These are phyloP conservation scores for Salix purpurea DNA, from an alignment of 345 rosid species.

Conservation along the genomic window DNA sequence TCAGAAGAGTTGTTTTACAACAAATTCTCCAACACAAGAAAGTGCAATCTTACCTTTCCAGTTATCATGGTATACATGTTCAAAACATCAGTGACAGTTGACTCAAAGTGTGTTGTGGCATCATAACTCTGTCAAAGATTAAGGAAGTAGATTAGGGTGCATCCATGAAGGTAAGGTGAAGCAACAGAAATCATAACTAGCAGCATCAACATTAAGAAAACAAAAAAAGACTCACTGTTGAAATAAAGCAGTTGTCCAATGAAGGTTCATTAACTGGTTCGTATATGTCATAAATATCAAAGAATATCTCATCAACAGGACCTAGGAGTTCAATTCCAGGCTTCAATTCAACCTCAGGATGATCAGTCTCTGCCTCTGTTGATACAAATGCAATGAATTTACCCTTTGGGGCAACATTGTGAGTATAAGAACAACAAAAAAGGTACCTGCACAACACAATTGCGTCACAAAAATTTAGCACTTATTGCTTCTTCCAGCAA, in stretches of 20 bases:
- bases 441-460: slow-evolving; percentile 57
- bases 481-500: not conserved
- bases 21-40: not conserved
- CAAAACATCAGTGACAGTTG: slow-evolving; percentile 82
- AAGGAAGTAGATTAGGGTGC: slow-evolving; percentile 5
- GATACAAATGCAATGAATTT: slow-evolving; percentile 91
- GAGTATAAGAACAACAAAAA: slow-evolving; percentile 91
- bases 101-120: slow-evolving; percentile 93
- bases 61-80: slow-evolving; percentile 90
- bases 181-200: not conserved
- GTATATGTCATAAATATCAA: slow-evolving; percentile 66
- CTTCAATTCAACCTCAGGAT: slow-evolving; percentile 68
- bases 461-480: not conserved
- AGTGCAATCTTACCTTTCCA: slow-evolving; percentile 64
- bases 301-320: slow-evolving; percentile 83
- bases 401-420: slow-evolving; percentile 94
- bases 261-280: slow-evolving; percentile 81
- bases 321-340: slow-evolving; percentile 84
- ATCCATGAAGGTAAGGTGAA: not conserved
- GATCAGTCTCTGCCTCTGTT: slow-evolving; percentile 85
- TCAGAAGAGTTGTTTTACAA: not conserved
- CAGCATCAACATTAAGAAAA: not conserved
- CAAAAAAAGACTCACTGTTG: slow-evolving; percentile 50
- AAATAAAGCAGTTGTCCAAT: slow-evolving; percentile 86
- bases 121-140: slow-evolving; percentile 78